Evolutionary conservation across 108 stramenopile species (phyloP), one percentile per base, ranked within the genome.

Genomic region (Fistulifera pelliculosa): DNA sequence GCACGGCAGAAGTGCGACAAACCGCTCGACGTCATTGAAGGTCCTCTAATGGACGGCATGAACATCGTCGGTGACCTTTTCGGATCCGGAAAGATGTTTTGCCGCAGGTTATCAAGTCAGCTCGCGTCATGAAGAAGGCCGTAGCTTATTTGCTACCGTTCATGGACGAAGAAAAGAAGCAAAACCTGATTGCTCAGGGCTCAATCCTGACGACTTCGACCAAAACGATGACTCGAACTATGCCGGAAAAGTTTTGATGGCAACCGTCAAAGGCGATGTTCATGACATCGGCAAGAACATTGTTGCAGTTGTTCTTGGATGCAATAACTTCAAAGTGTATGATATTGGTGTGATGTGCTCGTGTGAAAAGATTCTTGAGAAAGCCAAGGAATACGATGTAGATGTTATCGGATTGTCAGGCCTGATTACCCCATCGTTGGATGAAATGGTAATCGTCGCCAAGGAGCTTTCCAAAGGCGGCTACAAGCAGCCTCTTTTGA

Each of bases 271-370:
- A 68, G 99, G 99, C 31, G 99, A 99, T 68, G 99, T 99, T 22
- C 99, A 99, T 70, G 99, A 99, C 59, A 99, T 99, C 54, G 99
- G 99, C 51, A 99, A 99, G 75, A 99, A 99, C 73, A 99, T 99
- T 69, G 97, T 98, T 38, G 87, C 94, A 44, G 97, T 99, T 35
- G 97, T 99, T 22, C 81, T 99, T 23, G 97, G 97, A 14, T 99
- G 99, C 88, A 99, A 99, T 76, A 98, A 98, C 66, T 98, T 78
- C 85, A 98, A 98, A 71, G 99, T 99, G 15, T 97, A 95, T 69
- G 99, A 99, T 69, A 90, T 99, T 56, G 99, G 99, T 26, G 99
- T 99, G 49, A 99, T 99, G 99, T 74, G 75, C 58, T 79, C 96
- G 3, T 98, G 95, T 60, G 99, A 99, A 62, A 44, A 58, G 1